Evolutionary conservation across 2,329 filamentous ascomycete genomes (phyloP).

Genomic region (Xylariaceae sp.): DNA sequence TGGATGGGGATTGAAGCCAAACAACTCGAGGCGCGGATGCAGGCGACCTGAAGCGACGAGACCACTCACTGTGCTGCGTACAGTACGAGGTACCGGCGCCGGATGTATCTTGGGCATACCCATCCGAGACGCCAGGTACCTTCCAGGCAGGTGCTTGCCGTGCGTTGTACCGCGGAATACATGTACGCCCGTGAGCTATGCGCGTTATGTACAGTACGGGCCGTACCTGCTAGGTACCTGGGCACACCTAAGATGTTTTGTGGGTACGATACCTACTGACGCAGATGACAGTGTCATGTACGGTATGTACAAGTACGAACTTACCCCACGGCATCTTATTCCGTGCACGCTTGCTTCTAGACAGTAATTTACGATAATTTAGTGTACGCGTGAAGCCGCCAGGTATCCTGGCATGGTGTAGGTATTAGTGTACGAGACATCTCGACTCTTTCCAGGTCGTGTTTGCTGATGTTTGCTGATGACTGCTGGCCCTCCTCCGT

Average conservation of each 20-base stretch:
- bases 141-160: not conserved
- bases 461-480: not conserved
- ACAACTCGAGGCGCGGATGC: conserved; percentile 10
- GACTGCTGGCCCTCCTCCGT: not conserved
- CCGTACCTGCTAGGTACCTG: not conserved
- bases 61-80: not conserved
- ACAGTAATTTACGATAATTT: too few species aligned
- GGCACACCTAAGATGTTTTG: not conserved
- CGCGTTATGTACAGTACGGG: not conserved
- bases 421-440: not conserved
- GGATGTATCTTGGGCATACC: too few species aligned
- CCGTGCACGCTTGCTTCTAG: too few species aligned
- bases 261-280: not conserved
- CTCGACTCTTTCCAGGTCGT: not conserved
- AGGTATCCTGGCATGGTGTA: too few species aligned
- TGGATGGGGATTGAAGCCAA: conserved; percentile 19
- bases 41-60: conserved; percentile 11
- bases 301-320: too few species aligned
- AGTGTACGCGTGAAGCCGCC: too few species aligned
- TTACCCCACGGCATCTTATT: too few species aligned
- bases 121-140: not conserved
- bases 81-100: too few species aligned
- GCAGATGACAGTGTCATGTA: too few species aligned
- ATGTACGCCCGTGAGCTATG: not conserved
- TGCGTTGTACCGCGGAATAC: not conserved